phyloP scores from a whole-genome alignment of 129 eudicot species.

The Glebionis coronaria region DNA sequence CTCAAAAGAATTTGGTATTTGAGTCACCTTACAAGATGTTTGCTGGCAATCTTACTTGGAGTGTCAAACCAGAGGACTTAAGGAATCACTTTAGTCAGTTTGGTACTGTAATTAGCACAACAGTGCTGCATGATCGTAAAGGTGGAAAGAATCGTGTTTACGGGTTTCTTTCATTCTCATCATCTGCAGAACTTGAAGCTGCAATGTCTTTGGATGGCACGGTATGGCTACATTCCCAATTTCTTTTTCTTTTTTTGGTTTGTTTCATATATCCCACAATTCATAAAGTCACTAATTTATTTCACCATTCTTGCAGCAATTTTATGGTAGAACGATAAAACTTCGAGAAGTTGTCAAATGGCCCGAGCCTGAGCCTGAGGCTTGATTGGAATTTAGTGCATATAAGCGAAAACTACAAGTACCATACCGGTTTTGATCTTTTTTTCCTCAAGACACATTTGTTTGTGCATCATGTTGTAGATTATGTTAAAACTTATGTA shows the following conservation, averaged over 20 bases:
- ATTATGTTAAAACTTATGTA: neutral
- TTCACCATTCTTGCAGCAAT: slow-evolving; percentile 28
- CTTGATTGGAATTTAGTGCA: slow-evolving; percentile 28
- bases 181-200: slow-evolving; percentile 41
- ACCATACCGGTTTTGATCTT: slow-evolving; percentile 14
- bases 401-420: slow-evolving; percentile 7
- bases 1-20: slow-evolving; percentile 34
- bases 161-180: slow-evolving; percentile 47
- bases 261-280: neutral
- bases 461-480: slow-evolving; percentile 10
- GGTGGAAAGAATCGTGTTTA: slow-evolving; percentile 47
- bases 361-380: slow-evolving; percentile 29
- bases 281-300: neutral
- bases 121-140: slow-evolving; percentile 44
- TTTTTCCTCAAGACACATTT: slow-evolving; percentile 12
- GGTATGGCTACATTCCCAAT: slow-evolving; percentile 26
- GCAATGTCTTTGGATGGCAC: slow-evolving; percentile 47
- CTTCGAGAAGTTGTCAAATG: slow-evolving; percentile 39
- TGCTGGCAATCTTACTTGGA: slow-evolving; percentile 52
- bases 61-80: slow-evolving; percentile 44
- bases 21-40: slow-evolving; percentile 43
- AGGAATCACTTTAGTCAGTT: slow-evolving; percentile 40
- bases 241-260: neutral
- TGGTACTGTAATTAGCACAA: slow-evolving; percentile 47
- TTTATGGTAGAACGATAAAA: slow-evolving; percentile 37